Conservation (phyloP, 2,329 filamentous ascomycete species). For the Penicillium sp. region DNA sequence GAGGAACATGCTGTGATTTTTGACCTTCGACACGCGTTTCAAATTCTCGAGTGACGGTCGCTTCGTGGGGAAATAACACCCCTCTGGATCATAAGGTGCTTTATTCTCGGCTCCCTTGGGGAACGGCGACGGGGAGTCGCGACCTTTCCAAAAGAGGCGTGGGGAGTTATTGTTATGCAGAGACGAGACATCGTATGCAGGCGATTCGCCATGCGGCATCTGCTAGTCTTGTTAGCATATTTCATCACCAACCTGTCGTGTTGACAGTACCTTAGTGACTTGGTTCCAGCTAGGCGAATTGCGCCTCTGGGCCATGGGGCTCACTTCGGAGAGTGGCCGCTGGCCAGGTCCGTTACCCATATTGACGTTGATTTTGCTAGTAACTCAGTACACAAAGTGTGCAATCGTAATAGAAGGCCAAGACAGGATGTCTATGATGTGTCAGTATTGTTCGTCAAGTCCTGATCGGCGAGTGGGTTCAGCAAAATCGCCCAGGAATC, state of each 20-base stretch:
- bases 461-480: slow-evolving; percentile 1
- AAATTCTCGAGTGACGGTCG: slow-evolving; percentile 93
- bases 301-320: slow-evolving; percentile 76
- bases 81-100: slow-evolving; percentile 55
- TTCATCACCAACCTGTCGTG: background rate
- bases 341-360: slow-evolving; percentile 58
- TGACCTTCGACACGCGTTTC: slow-evolving; percentile 90
- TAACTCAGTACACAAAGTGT: background rate
- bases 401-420: slow-evolving; percentile 3
- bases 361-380: slow-evolving; percentile 58
- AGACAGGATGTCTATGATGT: slow-evolving; percentile 8
- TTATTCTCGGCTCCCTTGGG: slow-evolving; percentile 68
- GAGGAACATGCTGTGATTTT: slow-evolving; percentile 96
- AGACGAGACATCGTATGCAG: slow-evolving; percentile 82
- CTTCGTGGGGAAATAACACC: slow-evolving; percentile 69
- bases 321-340: slow-evolving; percentile 84
- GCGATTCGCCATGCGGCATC: slow-evolving; percentile 69
- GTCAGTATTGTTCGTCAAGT: slow-evolving; percentile 12
- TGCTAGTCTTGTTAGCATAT: slow-evolving; percentile 51
- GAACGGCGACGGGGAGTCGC: slow-evolving; percentile 65
- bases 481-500: background rate
- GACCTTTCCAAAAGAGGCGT: slow-evolving; percentile 83
- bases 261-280: slow-evolving; percentile 60
- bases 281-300: slow-evolving; percentile 93
- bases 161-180: slow-evolving; percentile 65